phyloP scores from a whole-genome alignment of 2,329 filamentous ascomycete species.

The Penicillium crustosum region DNA sequence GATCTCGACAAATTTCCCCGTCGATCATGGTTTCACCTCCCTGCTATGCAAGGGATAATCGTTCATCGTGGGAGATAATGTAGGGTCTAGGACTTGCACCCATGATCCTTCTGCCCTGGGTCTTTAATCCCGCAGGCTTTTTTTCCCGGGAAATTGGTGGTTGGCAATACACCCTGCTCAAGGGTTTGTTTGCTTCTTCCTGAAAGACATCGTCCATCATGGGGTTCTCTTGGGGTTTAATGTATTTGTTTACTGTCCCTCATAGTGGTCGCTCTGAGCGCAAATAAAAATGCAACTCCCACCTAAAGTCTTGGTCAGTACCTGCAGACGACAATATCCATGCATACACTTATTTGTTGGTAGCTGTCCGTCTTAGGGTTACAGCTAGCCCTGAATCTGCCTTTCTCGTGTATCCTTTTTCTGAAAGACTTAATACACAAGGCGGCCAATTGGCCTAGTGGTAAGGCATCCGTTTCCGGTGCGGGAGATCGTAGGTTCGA shows the following conservation, averaged over 20 bases:
- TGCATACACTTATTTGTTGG: no score
- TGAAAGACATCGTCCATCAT: neutral
- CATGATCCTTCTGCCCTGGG: neutral
- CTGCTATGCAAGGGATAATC: conserved; percentile 22
- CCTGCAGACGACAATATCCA: neutral
- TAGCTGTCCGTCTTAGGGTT: no score
- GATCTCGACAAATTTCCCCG: conserved; percentile 13
- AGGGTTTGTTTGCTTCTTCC: neutral
- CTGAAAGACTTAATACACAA: conserved; percentile 1
- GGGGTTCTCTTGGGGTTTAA: neutral
- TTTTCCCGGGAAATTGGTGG: neutral
- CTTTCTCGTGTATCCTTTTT: no score
- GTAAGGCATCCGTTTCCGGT: conserved; percentile 33
- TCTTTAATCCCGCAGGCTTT: no score
- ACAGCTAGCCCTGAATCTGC: no score
- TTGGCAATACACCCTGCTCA: neutral
- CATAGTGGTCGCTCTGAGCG: no score
- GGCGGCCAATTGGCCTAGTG: conserved; percentile 31
- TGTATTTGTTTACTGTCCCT: neutral
- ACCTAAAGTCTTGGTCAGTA: neutral
- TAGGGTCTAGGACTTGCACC: neutral
- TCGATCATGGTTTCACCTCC: conserved; percentile 18
- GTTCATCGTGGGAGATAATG: neutral
- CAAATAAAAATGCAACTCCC: neutral
- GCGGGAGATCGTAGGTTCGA: conserved; percentile 32